Percentiles rank a stretch among this genome's conserved stretches.
These are phyloP conservation scores for Cokeromyces recurvatus DNA, from an alignment of 371 early-diverging fungal species.

Conservation along the genomic window DNA sequence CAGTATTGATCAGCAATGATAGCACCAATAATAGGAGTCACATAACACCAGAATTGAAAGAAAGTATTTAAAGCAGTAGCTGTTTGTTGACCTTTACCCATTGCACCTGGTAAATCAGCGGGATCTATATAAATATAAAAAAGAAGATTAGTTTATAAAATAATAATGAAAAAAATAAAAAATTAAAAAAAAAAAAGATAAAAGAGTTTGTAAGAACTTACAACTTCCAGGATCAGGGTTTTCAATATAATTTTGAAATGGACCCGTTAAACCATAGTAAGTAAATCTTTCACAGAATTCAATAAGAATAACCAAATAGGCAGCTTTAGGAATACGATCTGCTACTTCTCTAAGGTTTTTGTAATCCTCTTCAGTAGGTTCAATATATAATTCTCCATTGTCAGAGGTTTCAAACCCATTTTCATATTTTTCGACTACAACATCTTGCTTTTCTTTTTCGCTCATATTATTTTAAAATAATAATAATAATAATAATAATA, in stretches of 20 bases:
- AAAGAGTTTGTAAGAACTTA: constrained; percentile 14
- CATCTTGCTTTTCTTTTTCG: constrained; percentile 15
- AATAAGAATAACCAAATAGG: constrained; percentile 59
- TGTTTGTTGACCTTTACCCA: constrained; percentile 39
- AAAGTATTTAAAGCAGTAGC: constrained; percentile 70
- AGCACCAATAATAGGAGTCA: constrained; percentile 80
- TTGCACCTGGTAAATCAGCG: constrained; percentile 41
- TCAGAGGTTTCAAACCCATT: constrained; percentile 13
- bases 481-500: too few relatives aligned
- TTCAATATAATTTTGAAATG: constrained; percentile 63
- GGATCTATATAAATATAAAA: constrained; percentile 20
- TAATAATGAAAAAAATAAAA: neutral
- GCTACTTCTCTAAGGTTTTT: constrained; percentile 40
- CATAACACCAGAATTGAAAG: constrained; percentile 78
- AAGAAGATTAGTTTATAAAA: constrained; percentile 1
- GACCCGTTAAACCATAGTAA: constrained; percentile 63
- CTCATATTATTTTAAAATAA: too few relatives aligned
- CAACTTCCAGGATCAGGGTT: constrained; percentile 39
- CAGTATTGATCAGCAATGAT: constrained; percentile 76
- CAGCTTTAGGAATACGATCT: constrained; percentile 49
- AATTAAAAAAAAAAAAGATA: constrained; percentile 1
- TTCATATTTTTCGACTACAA: constrained; percentile 18
- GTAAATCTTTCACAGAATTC: constrained; percentile 81
- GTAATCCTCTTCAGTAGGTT: constrained; percentile 48
- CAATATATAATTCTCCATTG: constrained; percentile 11